A percentile compares a stretch with the other conserved stretches of the same genome.
These are phyloP conservation scores for Coemansia sp. DNA, from an alignment of 192 early-diverging fungal genomes.

Conservation along the genomic window DNA sequence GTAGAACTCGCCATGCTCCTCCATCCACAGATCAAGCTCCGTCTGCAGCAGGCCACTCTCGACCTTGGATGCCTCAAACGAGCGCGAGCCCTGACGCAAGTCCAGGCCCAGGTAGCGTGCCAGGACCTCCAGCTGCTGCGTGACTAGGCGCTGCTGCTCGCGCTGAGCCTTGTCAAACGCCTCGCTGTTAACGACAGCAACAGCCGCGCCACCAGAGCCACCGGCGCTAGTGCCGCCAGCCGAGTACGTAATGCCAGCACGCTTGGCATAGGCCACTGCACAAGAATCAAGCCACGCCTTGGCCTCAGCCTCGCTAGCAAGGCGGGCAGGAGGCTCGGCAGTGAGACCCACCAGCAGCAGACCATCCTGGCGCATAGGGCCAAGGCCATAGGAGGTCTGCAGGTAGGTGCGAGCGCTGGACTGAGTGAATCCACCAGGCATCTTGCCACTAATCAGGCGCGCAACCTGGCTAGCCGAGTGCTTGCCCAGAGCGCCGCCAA, in stretches of 20 bases:
- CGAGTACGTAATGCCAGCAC: slow-evolving; percentile 64
- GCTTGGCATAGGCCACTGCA: slow-evolving; percentile 72
- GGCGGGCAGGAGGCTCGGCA: slow-evolving; percentile 81
- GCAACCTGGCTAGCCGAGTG: slow-evolving; percentile 74
- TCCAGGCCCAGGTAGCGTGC: slow-evolving; percentile 82
- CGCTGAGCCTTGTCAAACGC: slow-evolving; percentile 81
- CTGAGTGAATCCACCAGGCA: slow-evolving; percentile 89
- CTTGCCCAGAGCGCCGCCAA: slow-evolving; percentile 75
- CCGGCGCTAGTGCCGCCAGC: slow-evolving; percentile 54
- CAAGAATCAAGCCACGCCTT: slow-evolving; percentile 78
- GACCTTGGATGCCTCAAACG: slow-evolving; percentile 72
- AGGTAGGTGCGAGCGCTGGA: slow-evolving; percentile 75
- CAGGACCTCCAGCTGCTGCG: slow-evolving; percentile 78
- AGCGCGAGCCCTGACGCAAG: slow-evolving; percentile 85
- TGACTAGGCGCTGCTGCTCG: slow-evolving; percentile 69
- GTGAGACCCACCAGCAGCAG: slow-evolving; percentile 78
- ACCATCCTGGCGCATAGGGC: slow-evolving; percentile 66
- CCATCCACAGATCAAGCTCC: slow-evolving; percentile 87
- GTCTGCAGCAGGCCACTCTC: slow-evolving; percentile 73
- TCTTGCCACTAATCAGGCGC: slow-evolving; percentile 85
- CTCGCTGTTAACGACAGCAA: slow-evolving; percentile 81
- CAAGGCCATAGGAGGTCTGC: slow-evolving; percentile 63
- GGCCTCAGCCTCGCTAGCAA: slow-evolving; percentile 74
- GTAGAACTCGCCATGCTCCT: slow-evolving; percentile 93
- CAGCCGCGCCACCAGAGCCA: slow-evolving; percentile 66